Percentiles rank a stretch among this genome's conserved stretches.
These are phyloP conservation scores for Cladophialophora bantiana DNA, from an alignment of 2,329 filamentous ascomycete genomes.

Conservation along the genomic window DNA sequence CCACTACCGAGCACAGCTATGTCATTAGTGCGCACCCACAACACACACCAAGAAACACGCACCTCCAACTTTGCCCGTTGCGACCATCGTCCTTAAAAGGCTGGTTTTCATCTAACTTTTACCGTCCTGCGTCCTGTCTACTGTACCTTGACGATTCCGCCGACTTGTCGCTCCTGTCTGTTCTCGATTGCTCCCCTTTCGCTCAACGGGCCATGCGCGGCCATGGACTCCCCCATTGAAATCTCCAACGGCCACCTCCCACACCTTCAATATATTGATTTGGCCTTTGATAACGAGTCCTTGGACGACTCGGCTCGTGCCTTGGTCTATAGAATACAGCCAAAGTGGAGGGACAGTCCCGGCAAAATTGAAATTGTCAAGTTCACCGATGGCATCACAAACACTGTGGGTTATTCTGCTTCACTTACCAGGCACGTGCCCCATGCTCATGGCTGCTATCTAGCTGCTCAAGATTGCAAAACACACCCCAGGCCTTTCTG, in stretches of 20 bases:
- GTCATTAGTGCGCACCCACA: constrained; percentile 5
- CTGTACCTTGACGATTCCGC: neutral
- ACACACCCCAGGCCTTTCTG: constrained; percentile 68
- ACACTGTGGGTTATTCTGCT: constrained; percentile 67
- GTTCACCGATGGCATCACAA: constrained; percentile 98
- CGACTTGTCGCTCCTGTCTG: neutral
- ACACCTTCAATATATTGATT: constrained; percentile 63
- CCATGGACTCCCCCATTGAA: constrained; percentile 26
- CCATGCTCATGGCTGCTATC: constrained; percentile 38
- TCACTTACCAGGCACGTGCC: constrained; percentile 35
- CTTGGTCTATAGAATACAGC: constrained; percentile 79
- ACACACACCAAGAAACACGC: neutral
- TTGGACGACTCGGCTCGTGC: constrained; percentile 78
- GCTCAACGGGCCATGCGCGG: constrained; percentile 22
- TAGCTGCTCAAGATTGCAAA: constrained; percentile 61
- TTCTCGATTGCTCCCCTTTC: neutral
- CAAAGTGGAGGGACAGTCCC: constrained; percentile 78
- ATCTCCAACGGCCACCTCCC: constrained; percentile 28
- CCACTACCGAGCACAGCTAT: neutral
- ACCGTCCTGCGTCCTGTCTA: neutral
- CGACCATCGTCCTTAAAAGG: neutral
- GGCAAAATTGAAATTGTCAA: constrained; percentile 82
- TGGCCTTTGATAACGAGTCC: constrained; percentile 78
- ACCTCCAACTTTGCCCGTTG: neutral
- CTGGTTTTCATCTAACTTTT: neutral